phyloP scores from a whole-genome alignment of 2,329 filamentous ascomycete genomes.

The Hirsutella minnesotensis region DNA sequence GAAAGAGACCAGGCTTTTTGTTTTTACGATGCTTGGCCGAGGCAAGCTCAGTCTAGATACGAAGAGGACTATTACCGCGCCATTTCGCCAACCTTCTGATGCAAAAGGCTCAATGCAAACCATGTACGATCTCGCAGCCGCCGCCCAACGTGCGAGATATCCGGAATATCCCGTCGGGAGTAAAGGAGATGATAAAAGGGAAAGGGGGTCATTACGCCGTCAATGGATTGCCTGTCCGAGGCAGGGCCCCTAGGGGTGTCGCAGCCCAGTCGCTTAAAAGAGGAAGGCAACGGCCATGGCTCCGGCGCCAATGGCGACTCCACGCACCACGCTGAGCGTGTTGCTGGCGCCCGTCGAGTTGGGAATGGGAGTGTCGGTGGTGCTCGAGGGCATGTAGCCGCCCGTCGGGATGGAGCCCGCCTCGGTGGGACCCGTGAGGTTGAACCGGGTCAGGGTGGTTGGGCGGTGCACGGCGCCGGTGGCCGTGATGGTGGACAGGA shows the following conservation, averaged over 20 bases:
- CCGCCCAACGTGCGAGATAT: neutral
- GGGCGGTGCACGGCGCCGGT: conserved; percentile 9
- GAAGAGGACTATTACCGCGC: conserved; percentile 2
- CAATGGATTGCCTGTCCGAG: neutral
- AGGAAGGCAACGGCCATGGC: conserved; percentile 14
- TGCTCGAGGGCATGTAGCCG: conserved; percentile 2
- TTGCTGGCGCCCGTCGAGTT: conserved; percentile 19
- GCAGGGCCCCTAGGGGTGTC: neutral
- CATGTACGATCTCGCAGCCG: conserved; percentile 2
- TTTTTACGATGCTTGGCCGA: neutral
- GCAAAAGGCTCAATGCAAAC: conserved; percentile 2
- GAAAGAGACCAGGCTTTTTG: neutral
- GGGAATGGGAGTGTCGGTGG: conserved; percentile 7
- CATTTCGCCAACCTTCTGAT: neutral
- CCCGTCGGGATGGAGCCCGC: conserved; percentile 1
- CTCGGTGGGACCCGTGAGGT: conserved; percentile 8
- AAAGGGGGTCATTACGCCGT: neutral
- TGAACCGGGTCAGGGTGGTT: conserved; percentile 9
- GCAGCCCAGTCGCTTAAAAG: conserved; percentile 9
- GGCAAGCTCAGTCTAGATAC: neutral
- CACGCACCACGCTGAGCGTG: conserved; percentile 9
- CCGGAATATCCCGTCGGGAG: neutral
- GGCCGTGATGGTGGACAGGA: conserved; percentile 4
- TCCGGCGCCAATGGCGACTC: conserved; percentile 13
- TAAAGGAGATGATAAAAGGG: neutral